Percentiles rank a stretch among this genome's conserved stretches.
Conservation (phyloP, 352 stramenopile species). For the Pythium myriotylum region DNA sequence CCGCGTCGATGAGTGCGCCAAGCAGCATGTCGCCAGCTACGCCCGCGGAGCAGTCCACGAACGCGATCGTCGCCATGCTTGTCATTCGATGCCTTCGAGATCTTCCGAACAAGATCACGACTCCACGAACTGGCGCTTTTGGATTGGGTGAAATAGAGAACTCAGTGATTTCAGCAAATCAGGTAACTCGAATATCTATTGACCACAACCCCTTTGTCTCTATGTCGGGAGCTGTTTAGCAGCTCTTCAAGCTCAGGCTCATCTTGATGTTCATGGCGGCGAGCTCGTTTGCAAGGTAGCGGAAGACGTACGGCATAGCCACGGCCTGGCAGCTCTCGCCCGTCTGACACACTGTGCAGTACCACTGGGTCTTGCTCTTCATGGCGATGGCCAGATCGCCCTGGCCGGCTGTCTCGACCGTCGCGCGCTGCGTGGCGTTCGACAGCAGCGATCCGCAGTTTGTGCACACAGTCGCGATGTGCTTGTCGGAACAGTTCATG, state of each 20-base stretch:
- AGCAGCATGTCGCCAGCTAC: slow-evolving; percentile 93
- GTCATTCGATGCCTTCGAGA: neutral
- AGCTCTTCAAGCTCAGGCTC: slow-evolving; percentile 89
- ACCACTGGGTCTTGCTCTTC: slow-evolving; percentile 88
- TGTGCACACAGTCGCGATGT: slow-evolving; percentile 97
- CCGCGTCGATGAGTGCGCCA: slow-evolving; percentile 85
- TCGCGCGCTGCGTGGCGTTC: slow-evolving; percentile 84
- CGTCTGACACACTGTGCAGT: slow-evolving; percentile 83
- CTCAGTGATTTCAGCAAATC: slow-evolving; percentile 12
- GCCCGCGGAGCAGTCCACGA: slow-evolving; percentile 90
- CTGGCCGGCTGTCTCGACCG: slow-evolving; percentile 79
- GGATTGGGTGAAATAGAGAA: slow-evolving; percentile 17
- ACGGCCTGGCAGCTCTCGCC: slow-evolving; percentile 93
- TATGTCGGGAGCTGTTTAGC: slow-evolving; percentile 3
- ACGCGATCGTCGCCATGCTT: slow-evolving; percentile 51
- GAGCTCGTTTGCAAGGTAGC: slow-evolving; percentile 99
- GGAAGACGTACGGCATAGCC: slow-evolving; percentile 99
- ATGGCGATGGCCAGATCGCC: slow-evolving; percentile 85
- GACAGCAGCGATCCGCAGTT: slow-evolving; percentile 90
- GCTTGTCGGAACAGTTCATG: slow-evolving; percentile 99
- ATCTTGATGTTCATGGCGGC: slow-evolving; percentile 99
- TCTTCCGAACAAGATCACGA: neutral
- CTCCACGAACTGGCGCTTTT: neutral
- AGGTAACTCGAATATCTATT: slow-evolving; percentile 19
- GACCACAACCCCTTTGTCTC: neutral